phyloP scores from a whole-genome alignment of 2,329 filamentous ascomycete species.

The Aspergillus sp. region DNA sequence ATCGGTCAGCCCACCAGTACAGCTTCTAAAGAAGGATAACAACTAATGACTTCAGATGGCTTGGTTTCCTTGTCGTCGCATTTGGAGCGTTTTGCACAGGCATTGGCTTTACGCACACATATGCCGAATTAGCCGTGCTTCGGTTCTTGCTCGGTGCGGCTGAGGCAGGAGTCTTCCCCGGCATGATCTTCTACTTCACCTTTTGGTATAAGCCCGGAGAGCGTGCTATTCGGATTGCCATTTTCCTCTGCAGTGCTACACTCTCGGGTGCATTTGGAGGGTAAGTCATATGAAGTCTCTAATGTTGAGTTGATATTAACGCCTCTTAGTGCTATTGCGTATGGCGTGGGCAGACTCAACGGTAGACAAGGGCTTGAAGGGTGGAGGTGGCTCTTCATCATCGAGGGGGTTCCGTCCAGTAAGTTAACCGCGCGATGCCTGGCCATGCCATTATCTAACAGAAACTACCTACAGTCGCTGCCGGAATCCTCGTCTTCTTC shows the following conservation, averaged over 20 bases:
- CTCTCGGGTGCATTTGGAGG: slow-evolving; percentile 12
- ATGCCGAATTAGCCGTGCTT: slow-evolving; percentile 14
- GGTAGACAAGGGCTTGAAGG: slow-evolving; percentile 4
- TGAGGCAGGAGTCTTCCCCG: slow-evolving; percentile 25
- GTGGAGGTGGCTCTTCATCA: slow-evolving; percentile 16
- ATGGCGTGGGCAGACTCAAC: slow-evolving; percentile 15
- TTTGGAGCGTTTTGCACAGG: slow-evolving; percentile 23
- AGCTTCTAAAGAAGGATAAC: neutral
- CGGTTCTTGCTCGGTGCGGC: slow-evolving; percentile 23
- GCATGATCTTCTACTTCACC: slow-evolving; percentile 36
- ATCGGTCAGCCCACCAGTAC: neutral
- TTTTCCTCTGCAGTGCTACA: slow-evolving; percentile 15
- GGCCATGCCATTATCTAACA: neutral
- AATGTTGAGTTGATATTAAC: neutral
- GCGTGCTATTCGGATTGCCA: slow-evolving; percentile 30
- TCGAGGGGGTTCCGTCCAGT: slow-evolving; percentile 14
- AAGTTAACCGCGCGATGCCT: neutral
- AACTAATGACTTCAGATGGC: slow-evolving; percentile 31
- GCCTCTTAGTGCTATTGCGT: slow-evolving; percentile 9
- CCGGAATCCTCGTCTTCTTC: slow-evolving; percentile 14
- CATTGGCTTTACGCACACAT: slow-evolving; percentile 18
- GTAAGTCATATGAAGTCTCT: neutral
- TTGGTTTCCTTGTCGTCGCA: slow-evolving; percentile 39
- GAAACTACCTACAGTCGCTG: neutral
- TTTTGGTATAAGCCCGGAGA: slow-evolving; percentile 44